Evolutionary conservation across 2,329 filamentous ascomycete species (phyloP).

Genomic region (Geoglossum cookeanum): DNA sequence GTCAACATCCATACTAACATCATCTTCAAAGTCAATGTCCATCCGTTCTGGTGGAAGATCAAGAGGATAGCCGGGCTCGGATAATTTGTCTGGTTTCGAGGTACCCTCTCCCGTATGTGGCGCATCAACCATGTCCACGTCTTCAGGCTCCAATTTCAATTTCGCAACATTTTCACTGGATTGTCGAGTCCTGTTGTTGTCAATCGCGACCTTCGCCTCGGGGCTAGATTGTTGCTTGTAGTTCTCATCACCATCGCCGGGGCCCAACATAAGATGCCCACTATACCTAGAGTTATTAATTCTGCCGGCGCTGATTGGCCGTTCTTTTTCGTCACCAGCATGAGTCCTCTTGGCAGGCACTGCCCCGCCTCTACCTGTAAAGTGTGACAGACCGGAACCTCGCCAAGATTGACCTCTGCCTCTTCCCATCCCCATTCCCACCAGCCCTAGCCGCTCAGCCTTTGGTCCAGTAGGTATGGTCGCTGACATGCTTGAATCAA

Average conservation of each 20-base stretch:
- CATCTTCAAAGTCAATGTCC: not conserved
- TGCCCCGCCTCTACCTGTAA: not conserved
- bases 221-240: not conserved
- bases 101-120: not conserved
- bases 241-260: not conserved
- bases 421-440: conserved; percentile 13
- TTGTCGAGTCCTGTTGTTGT: not conserved
- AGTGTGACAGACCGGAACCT: not conserved
- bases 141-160: not conserved
- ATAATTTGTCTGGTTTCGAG: not conserved
- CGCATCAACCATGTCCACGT: not conserved
- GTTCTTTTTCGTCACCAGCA: not conserved
- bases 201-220: not conserved
- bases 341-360: conserved; percentile 2
- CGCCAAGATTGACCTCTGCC: conserved; percentile 14
- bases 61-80: not conserved
- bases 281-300: not conserved
- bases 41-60: not conserved
- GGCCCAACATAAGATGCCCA: not conserved
- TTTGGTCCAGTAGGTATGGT: conserved; percentile 20
- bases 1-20: not conserved
- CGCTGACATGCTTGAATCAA: conserved; percentile 6
- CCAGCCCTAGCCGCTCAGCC: conserved; percentile 7
- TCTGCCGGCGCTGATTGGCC: not conserved
- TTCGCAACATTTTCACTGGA: not conserved